These are phyloP conservation scores for Pseudoscleropodium purum DNA, from an alignment of 225 moss, liverwort and hornwort genomes.

Conservation along the genomic window DNA sequence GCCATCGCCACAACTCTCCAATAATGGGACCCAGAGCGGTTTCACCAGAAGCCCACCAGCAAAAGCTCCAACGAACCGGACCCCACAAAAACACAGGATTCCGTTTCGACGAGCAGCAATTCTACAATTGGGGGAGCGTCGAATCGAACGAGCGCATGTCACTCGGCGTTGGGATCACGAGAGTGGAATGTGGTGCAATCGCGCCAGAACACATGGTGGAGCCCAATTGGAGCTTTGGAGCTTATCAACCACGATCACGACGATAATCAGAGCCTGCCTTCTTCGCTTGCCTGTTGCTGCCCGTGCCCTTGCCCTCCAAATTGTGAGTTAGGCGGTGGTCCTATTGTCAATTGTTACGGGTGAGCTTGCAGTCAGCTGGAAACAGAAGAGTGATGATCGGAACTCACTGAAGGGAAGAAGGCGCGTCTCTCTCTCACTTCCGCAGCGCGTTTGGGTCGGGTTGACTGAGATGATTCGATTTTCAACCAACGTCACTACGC, in stretches of 20 bases:
- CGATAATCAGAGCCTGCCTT: neutral
- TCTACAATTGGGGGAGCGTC: neutral
- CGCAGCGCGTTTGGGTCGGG: neutral
- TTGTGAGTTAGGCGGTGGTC: neutral
- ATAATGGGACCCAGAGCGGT: neutral
- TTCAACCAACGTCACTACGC: no score
- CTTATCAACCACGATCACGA: neutral
- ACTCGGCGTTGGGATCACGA: no score
- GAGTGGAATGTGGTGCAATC: neutral
- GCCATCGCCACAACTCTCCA: neutral
- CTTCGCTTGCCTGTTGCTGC: no score
- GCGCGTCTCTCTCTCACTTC: neutral
- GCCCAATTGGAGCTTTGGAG: neutral
- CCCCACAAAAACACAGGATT: neutral
- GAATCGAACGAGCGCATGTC: neutral
- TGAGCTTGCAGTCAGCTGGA: neutral
- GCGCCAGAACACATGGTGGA: no score
- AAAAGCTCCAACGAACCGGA: neutral
- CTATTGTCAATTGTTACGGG: neutral
- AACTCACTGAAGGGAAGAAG: neutral
- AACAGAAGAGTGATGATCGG: neutral
- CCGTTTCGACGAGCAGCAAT: neutral
- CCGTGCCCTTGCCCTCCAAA: neutral
- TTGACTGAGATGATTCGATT: neutral
- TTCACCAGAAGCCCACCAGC: neutral